These are phyloP conservation scores for Kwoniella dendrophila DNA, from an alignment of 768 basidiomycete genomes.

Conservation along the genomic window DNA sequence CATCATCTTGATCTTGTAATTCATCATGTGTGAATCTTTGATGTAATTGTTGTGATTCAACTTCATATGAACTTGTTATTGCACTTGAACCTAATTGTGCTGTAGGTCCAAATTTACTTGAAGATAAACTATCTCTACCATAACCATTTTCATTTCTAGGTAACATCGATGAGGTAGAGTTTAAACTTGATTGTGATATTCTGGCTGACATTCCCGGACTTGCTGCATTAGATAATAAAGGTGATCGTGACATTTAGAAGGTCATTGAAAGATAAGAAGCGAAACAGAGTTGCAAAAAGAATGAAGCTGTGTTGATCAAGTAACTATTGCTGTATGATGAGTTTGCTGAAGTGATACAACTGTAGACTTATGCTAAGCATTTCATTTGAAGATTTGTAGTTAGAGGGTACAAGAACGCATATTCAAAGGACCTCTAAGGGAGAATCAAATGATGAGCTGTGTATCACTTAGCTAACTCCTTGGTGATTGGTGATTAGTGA, in stretches of 20 bases:
- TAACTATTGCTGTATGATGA: neutral
- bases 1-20: slow-evolving; percentile 42
- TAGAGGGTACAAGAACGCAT: too few species aligned
- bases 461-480: too few species aligned
- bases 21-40: slow-evolving; percentile 5
- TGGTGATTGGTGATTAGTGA: too few species aligned
- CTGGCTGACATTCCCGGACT: slow-evolving; percentile 16
- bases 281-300: too few species aligned
- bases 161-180: slow-evolving; percentile 9
- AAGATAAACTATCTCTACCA: neutral
- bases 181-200: slow-evolving; percentile 7
- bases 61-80: neutral
- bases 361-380: too few species aligned
- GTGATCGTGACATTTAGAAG: slow-evolving; percentile 8
- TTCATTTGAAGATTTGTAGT: too few species aligned
- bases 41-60: neutral
- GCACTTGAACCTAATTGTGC: neutral
- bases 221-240: slow-evolving; percentile 10
- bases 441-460: too few species aligned
- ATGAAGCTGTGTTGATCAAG: neutral
- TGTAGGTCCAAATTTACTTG: slow-evolving; percentile 10
- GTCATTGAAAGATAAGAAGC: neutral
- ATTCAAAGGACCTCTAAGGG: too few species aligned
- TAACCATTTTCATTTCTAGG: neutral
- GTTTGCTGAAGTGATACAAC: too few species aligned